Evolutionary conservation across 352 stramenopile genomes (phyloP).

Genomic region (Plasmopara halstedii): DNA sequence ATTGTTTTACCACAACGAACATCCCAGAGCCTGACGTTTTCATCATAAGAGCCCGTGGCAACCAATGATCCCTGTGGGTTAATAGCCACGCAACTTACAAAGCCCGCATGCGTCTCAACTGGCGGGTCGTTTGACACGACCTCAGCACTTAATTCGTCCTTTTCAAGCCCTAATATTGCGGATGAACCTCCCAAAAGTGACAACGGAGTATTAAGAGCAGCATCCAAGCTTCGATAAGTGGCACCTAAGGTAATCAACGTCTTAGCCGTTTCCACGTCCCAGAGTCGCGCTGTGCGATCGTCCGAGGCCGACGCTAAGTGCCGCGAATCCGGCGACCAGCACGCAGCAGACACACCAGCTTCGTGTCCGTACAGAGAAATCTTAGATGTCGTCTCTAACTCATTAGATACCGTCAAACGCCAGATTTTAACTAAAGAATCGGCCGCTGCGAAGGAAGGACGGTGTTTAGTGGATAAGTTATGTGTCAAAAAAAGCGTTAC

Average conservation of each 20-base stretch:
- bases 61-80: slow-evolving; percentile 92
- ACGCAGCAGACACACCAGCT: slow-evolving; percentile 90
- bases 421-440: slow-evolving; percentile 79
- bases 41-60: slow-evolving; percentile 87
- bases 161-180: slow-evolving; percentile 13
- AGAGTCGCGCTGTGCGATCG: slow-evolving; percentile 92
- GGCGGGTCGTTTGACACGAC: slow-evolving; percentile 20
- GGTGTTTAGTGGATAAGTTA: neutral
- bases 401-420: slow-evolving; percentile 15
- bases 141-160: slow-evolving; percentile 15
- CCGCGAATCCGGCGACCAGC: slow-evolving; percentile 80
- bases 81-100: slow-evolving; percentile 94
- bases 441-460: slow-evolving; percentile 31
- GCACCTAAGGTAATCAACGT: slow-evolving; percentile 63
- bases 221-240: slow-evolving; percentile 26
- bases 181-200: slow-evolving; percentile 23
- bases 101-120: slow-evolving; percentile 90
- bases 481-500: neutral
- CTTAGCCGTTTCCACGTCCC: slow-evolving; percentile 88
- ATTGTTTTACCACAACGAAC: slow-evolving; percentile 87
- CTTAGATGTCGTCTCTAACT: slow-evolving; percentile 20
- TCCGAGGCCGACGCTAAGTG: slow-evolving; percentile 93
- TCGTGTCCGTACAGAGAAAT: slow-evolving; percentile 81
- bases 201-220: slow-evolving; percentile 20
- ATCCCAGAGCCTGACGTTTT: slow-evolving; percentile 95